A percentile compares a stretch with the other conserved stretches of the same genome.
These are phyloP conservation scores for Aspergillus persii DNA, from an alignment of 2,329 filamentous ascomycete species.

Conservation along the genomic window DNA sequence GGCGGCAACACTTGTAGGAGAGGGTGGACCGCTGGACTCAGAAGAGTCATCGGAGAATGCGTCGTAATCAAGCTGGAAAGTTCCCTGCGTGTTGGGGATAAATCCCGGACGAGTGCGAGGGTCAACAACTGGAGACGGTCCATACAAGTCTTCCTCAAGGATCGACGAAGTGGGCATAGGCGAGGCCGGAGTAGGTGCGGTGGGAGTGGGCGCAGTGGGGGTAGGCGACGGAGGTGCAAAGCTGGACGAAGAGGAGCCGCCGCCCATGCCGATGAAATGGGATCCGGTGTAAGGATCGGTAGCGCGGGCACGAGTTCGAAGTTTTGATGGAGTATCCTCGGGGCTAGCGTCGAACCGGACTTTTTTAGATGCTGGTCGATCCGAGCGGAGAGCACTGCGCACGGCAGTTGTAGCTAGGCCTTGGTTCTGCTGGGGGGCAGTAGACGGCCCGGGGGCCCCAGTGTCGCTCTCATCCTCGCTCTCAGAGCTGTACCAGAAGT, in stretches of 20 bases:
- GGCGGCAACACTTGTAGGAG: constrained; percentile 10
- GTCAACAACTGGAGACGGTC: background rate
- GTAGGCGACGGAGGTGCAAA: constrained; percentile 17
- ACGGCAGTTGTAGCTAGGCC: constrained; percentile 11
- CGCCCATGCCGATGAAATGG: constrained; percentile 23
- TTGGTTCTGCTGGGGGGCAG: constrained; percentile 7
- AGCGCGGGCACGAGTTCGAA: constrained; percentile 19
- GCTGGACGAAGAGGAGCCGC: constrained; percentile 7
- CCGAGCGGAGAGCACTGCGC: constrained; percentile 17
- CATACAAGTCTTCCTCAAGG: background rate
- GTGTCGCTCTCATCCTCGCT: constrained; percentile 28
- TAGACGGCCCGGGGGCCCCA: background rate
- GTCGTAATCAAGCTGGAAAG: constrained; percentile 32
- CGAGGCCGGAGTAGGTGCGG: too few species aligned
- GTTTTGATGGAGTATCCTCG: constrained; percentile 33
- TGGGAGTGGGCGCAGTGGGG: constrained; percentile 5
- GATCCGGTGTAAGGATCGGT: constrained; percentile 24
- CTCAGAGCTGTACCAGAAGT: constrained; percentile 35
- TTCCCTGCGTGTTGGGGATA: constrained; percentile 24
- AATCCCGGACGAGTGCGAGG: constrained; percentile 19
- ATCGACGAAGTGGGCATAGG: too few species aligned
- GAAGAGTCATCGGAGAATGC: constrained; percentile 24
- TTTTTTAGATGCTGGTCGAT: constrained; percentile 26
- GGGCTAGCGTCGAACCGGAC: constrained; percentile 36
- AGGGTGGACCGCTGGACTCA: constrained; percentile 14